Evolutionary conservation across 495 filamentous ascomycete genomes (phyloP).

Genomic region (Endocarpon pusillum): DNA sequence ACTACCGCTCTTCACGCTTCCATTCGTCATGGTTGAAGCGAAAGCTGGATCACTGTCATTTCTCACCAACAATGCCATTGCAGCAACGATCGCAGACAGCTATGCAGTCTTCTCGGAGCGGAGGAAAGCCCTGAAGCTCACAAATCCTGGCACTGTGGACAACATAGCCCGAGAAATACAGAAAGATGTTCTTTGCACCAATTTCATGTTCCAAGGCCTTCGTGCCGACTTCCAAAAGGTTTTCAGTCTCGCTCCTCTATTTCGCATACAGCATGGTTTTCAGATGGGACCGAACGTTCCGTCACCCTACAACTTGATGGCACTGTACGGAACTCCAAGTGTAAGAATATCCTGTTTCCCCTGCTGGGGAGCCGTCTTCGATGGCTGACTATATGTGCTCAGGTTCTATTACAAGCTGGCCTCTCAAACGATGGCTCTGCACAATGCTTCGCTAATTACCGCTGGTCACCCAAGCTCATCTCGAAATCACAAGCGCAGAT

Average conservation of each 20-base stretch:
- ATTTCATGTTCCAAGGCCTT: conserved; percentile 88
- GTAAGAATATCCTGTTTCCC: conserved; percentile 37
- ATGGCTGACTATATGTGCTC: background rate
- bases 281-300: conserved; percentile 73
- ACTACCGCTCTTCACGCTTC: too few relatives aligned
- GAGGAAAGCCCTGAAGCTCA: conserved; percentile 70
- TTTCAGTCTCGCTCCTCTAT: conserved; percentile 80
- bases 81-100: conserved; percentile 51
- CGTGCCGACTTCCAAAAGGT: conserved; percentile 91
- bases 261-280: conserved; percentile 94
- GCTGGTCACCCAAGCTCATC: conserved; percentile 57
- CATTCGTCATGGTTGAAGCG: conserved; percentile 14
- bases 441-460: conserved; percentile 73
- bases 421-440: conserved; percentile 78
- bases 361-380: conserved; percentile 1
- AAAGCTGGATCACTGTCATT: conserved; percentile 44
- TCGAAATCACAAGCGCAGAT: conserved; percentile 78
- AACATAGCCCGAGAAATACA: conserved; percentile 82
- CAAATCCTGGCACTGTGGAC: conserved; percentile 85
- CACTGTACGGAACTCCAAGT: conserved; percentile 79
- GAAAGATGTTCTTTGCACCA: conserved; percentile 84
- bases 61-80: conserved; percentile 54
- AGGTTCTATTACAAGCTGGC: conserved; percentile 87
- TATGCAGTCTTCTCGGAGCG: conserved; percentile 71
- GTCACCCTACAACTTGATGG: conserved; percentile 87